Conservation (phyloP, 139 green algal species). For the Edaphochlamys debaryana region DNA sequence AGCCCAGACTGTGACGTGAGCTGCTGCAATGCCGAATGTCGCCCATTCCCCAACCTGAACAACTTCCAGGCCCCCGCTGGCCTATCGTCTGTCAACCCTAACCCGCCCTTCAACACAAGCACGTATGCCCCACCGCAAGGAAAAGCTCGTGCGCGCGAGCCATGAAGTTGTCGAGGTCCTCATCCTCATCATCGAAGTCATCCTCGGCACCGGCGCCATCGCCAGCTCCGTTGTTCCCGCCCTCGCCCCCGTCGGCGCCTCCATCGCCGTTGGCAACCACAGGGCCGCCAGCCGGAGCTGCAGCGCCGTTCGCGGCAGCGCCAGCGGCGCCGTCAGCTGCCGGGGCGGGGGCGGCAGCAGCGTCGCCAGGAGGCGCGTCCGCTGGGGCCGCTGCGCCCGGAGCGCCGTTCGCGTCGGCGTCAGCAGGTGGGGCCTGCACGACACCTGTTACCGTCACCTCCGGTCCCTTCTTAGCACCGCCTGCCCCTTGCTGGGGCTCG, state of each 20-base stretch:
- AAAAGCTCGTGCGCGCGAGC: slow-evolving; percentile 2
- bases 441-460: too few relatives aligned
- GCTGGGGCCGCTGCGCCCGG: background rate
- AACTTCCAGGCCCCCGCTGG: too few relatives aligned
- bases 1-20: too few relatives aligned
- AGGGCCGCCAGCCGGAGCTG: background rate
- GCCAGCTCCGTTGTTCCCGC: background rate
- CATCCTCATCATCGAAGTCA: background rate
- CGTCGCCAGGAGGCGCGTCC: background rate
- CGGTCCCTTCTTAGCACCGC: too few relatives aligned
- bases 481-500: too few relatives aligned
- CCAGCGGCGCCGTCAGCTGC: too few relatives aligned
- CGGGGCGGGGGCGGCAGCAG: too few relatives aligned
- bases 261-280: slow-evolving; percentile 19
- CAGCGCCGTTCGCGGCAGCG: background rate
- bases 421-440: too few relatives aligned
- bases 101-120: too few relatives aligned
- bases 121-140: background rate
- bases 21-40: too few relatives aligned
- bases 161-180: slow-evolving; percentile 31
- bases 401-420: background rate
- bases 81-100: too few relatives aligned
- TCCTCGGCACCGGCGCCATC: background rate
- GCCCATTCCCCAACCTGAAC: too few relatives aligned
- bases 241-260: background rate